phyloP scores from a whole-genome alignment of 164 flowering plant genomes.

The Annona squamosa region DNA sequence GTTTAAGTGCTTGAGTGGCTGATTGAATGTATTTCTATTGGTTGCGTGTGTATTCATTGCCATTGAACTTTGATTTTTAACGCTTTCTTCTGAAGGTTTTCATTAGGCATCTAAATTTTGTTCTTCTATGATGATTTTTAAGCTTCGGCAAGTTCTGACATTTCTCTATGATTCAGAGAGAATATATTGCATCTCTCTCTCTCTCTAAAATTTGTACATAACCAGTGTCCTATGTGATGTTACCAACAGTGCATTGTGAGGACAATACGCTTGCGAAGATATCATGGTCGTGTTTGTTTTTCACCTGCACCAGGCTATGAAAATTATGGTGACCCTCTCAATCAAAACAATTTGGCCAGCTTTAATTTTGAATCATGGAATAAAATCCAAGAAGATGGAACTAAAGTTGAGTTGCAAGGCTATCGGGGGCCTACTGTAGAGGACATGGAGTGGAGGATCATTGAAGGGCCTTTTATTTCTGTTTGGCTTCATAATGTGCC shows the following conservation, averaged over 20 bases:
- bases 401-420: conserved; percentile 24
- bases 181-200: too few relatives aligned
- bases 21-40: too few relatives aligned
- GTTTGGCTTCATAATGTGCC: conserved; percentile 98
- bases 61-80: too few relatives aligned
- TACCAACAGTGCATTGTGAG: conserved; percentile 59
- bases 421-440: conserved; percentile 55
- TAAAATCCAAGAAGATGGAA: conserved; percentile 24
- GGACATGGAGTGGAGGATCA: conserved; percentile 56
- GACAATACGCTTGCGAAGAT: conserved; percentile 52
- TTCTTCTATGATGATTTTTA: too few relatives aligned
- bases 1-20: too few relatives aligned
- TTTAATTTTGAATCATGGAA: conserved; percentile 6
- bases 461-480: conserved; percentile 85
- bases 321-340: conserved; percentile 48
- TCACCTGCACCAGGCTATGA: conserved; percentile 95
- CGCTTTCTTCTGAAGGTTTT: too few relatives aligned
- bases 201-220: neutral
- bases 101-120: too few relatives aligned
- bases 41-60: too few relatives aligned
- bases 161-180: too few relatives aligned
- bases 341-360: conserved; percentile 19
- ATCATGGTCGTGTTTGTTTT: conserved; percentile 67
- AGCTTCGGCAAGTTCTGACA: too few relatives aligned
- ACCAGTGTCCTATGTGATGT: neutral